Evolutionary conservation across 2,329 filamentous ascomycete species (phyloP).

Genomic region (Atkinsonella texensis): DNA sequence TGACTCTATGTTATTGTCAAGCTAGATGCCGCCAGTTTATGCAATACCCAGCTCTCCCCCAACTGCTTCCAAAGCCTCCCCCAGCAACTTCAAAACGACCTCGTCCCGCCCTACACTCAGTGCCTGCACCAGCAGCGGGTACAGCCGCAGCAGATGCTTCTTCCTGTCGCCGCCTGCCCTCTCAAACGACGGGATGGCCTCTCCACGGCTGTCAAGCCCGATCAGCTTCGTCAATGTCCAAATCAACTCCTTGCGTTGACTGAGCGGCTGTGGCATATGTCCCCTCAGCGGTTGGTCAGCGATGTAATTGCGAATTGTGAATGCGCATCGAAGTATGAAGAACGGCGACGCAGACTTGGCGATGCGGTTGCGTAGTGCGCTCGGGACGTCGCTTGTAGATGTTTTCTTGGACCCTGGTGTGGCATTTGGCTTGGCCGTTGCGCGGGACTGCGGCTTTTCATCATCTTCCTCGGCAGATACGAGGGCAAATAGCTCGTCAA

Average conservation of each 20-base stretch:
- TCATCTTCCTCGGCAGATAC: slow-evolving; percentile 32
- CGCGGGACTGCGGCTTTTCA: too few species aligned
- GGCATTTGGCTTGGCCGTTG: not conserved
- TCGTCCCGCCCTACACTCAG: slow-evolving; percentile 46
- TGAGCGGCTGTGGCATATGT: slow-evolving; percentile 75
- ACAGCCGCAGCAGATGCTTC: slow-evolving; percentile 71
- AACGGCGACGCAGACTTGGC: slow-evolving; percentile 69
- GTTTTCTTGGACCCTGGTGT: not conserved
- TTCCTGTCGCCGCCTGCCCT: slow-evolving; percentile 43
- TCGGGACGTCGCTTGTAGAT: slow-evolving; percentile 8
- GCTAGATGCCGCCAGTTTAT: not conserved
- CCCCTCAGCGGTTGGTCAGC: slow-evolving; percentile 86
- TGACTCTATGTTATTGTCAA: too few species aligned
- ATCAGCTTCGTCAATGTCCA: slow-evolving; percentile 58
- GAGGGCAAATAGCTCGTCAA: slow-evolving; percentile 66
- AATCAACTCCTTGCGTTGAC: slow-evolving; percentile 66
- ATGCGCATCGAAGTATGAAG: slow-evolving; percentile 67
- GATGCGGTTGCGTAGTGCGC: slow-evolving; percentile 42
- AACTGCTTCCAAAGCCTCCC: slow-evolving; percentile 49
- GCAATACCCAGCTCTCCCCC: slow-evolving; percentile 34
- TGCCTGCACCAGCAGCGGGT: slow-evolving; percentile 61
- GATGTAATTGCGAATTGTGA: slow-evolving; percentile 74
- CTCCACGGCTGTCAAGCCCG: slow-evolving; percentile 54
- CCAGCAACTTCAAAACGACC: slow-evolving; percentile 44
- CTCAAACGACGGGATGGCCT: slow-evolving; percentile 49